Conservation (phyloP, 805 yeast species). For the Wickerhamiella spandovensis region DNA sequence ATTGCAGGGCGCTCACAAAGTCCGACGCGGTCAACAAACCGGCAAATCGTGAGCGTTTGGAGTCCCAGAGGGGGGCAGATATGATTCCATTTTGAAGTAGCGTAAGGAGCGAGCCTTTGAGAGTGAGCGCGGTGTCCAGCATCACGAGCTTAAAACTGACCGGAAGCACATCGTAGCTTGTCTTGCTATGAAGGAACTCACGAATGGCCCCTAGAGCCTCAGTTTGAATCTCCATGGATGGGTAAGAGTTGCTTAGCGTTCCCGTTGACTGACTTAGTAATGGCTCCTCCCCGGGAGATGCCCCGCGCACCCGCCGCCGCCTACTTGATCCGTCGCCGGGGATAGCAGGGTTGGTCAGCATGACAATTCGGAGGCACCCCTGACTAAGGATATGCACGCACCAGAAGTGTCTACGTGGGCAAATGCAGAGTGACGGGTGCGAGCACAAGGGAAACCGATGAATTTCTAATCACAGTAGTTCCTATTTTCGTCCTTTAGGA, state of each 20-base stretch:
- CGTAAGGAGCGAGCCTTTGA: slow-evolving; percentile 81
- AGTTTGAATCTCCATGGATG: neutral
- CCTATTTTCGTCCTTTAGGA: no score
- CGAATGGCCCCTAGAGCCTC: slow-evolving; percentile 75
- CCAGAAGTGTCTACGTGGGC: no score
- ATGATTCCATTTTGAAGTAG: slow-evolving; percentile 87
- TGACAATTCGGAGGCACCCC: no score
- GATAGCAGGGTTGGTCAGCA: no score
- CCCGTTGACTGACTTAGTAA: neutral
- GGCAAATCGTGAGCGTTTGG: slow-evolving; percentile 77
- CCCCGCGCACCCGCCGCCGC: no score
- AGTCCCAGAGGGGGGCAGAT: slow-evolving; percentile 94
- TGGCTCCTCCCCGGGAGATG: no score
- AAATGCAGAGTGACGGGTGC: no score
- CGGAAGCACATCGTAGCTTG: slow-evolving; percentile 93
- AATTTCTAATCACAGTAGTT: no score
- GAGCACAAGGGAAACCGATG: no score
- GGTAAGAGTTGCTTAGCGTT: neutral
- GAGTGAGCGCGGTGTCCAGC: slow-evolving; percentile 78
- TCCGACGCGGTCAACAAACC: slow-evolving; percentile 87
- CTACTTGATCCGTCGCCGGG: no score
- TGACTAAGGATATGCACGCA: no score
- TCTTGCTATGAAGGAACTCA: slow-evolving; percentile 70
- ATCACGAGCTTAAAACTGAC: slow-evolving; percentile 88
- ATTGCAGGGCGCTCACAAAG: slow-evolving; percentile 88